Base-by-base conservation (phyloP, 1,139 yeast species). In the Geotrichum restrictum region DNA sequence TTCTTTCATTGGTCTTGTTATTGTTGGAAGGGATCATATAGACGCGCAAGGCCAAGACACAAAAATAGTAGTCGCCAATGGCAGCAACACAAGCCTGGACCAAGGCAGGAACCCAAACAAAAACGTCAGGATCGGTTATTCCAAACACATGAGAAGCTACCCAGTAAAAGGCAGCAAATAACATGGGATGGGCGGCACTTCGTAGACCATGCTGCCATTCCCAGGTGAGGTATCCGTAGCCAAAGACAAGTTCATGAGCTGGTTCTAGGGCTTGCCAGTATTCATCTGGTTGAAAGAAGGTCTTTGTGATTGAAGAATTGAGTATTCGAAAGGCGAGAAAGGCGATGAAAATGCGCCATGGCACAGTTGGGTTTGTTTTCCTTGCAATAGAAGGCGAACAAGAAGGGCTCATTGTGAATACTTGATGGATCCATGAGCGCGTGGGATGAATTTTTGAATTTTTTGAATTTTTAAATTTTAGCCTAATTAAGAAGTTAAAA, bases 281-380 rank as follows among this genome's bases (percentile, higher is more conserved):
- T 68, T 94, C 99, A 68, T 94, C 99, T 0, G 98, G 94, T 67
- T 94, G 99, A 70, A 93, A 93, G 65, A 82, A 94, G 0, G 98
- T 88, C 19, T 32, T 18, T 5, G 47, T 32, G 4, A 45, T 13
- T 16, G 42, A 34, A 16, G 42, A n/a, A 24, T 37, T 45, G 42
- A 45, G 18, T 3, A 45, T 14, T 4, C 48, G 42, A 14, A 38
- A 32, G 16, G 16, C 7, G 3, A 46, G 11, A 18, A 38, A 38
- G 3, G 31, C 49, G 8, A 27, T 13, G 11, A 34, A 37, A 21
- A 36, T 16, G 24, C 34, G 21, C 37, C 16, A 13, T 22, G 39
- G 48, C 13, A 45, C 18, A 3, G 16, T 11, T n/a, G 19, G 42
- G 27, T 18, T 13, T 29, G n/a, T 14, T 22, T n/a, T 19, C 21